These are phyloP conservation scores for Pseudogymnoascus sp. DNA, from an alignment of 2,329 filamentous ascomycete genomes.

Conservation along the genomic window DNA sequence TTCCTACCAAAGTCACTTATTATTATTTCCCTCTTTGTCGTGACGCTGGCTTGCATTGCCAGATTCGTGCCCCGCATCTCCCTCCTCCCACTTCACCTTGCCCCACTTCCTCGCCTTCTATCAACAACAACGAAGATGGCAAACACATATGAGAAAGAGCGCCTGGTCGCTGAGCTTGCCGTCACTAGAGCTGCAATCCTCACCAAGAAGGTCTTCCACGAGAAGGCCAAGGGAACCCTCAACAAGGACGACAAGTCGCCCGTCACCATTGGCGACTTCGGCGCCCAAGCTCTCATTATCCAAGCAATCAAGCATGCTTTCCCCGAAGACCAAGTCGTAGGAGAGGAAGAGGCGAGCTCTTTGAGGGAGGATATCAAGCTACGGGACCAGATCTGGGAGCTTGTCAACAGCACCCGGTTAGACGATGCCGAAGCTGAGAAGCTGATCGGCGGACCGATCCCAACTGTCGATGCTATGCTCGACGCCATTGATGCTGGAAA, in stretches of 20 bases:
- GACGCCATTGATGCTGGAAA: constrained; percentile 60
- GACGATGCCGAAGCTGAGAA: constrained; percentile 57
- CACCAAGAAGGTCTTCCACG: constrained; percentile 71
- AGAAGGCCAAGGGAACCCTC: constrained; percentile 88
- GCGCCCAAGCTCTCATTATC: constrained; percentile 94
- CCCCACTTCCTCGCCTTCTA: constrained; percentile 17
- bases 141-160: constrained; percentile 61
- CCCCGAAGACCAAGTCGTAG: constrained; percentile 83
- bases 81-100: constrained; percentile 25
- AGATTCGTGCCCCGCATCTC: constrained; percentile 25
- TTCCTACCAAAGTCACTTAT: constrained; percentile 17
- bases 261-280: constrained; percentile 96
- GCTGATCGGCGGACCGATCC: constrained; percentile 61
- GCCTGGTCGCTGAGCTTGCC: constrained; percentile 76
- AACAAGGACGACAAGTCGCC: constrained; percentile 94
- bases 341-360: constrained; percentile 83
- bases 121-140: constrained; percentile 29
- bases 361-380: constrained; percentile 65
- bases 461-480: constrained; percentile 58
- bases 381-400: constrained; percentile 71
- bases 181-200: constrained; percentile 75
- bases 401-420: constrained; percentile 67
- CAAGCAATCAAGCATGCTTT: constrained; percentile 82
- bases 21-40: constrained; percentile 22
- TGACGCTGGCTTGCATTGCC: constrained; percentile 26